Base-by-base conservation (phyloP, 306 rosid species). In the Mucuna pruriens region DNA sequence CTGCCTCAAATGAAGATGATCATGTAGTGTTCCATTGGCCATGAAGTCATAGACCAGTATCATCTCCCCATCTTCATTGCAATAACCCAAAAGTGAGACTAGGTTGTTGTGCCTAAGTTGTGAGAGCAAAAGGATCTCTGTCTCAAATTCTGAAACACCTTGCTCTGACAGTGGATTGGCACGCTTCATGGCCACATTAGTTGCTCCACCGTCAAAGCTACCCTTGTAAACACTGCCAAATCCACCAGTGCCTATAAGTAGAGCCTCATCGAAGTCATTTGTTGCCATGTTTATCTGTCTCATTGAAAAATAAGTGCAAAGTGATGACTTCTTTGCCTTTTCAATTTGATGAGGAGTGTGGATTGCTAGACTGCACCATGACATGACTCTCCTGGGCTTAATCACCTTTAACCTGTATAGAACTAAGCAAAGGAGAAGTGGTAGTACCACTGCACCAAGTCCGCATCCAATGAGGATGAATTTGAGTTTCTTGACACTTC, bases 21-120 rank as follows among this genome's bases (percentile, higher is more conserved):
- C 84, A 78, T 62, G 11, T 3, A 87, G 78, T 38, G 77, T 52
- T 58, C 90, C 86, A 22, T 70, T 78, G 31, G 64, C 40, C 90
- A 84, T 70, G 39, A 77, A 87, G 7, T 84, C 86, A 74, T 87
- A 87, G 4, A 83, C 80, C 31, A 81, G 57, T 26, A 87, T 87
- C 88, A 84, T 87, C 84, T 84, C 90, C n/a, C 39, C 83, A 23
- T 84, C 86, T 61, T 87, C 90, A 34, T 84, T 69, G 87, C 88
- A 87, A 57, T 75, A 82, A 17, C 88, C 84, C 57, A 81, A 13
- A 16, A 87, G 82, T 8, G 86, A 62, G 39, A 84, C 88, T 1
- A 87, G 68, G 62, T 81, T 84, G 33, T 42, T 46, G 13, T 87
- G 88, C 57, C 80, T 70, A 17, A 81, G 76, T 23, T 69, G 48